Evolutionary conservation across 176 grass and related monocot genomes (phyloP), one percentile per base, ranked within the genome.

Genomic region (Musa troglodytarum): DNA sequence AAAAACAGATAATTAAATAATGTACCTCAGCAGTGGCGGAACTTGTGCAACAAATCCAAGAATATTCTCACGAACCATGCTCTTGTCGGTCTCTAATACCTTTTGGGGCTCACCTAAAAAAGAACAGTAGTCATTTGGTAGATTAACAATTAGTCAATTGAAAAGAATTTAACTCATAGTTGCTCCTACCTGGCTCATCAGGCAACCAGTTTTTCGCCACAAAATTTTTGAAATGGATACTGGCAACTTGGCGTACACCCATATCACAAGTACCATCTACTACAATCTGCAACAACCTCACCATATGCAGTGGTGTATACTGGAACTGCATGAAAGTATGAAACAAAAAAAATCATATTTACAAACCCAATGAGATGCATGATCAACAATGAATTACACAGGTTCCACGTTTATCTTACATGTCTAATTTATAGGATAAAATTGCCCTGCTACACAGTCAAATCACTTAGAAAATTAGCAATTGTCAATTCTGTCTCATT

Each of bases 141-240:
- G 49, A 71, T 62, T 54, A 17, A 10, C 73, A 15, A 81, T 72
- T 16, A 71, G 7, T 75, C 72, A 75, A 70, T 7, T 79, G 49
- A 75, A 74, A 59, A 77, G n/a, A 16, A 7, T 17, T 69, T 23
- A 58, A 77, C 5, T 13, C 56, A 19, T 25, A 74, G 10, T 51
- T 72, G 29, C 50, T 74, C 50, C 69, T 81, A 92, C 87, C 87
- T 52, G 81, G 79, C 63, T 93, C 90, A 69, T 74, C 82, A 69
- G 90, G 88, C 63, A 82, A 97, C 94, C 94, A 97, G 58, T 97
- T 90, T 72, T 93, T 97, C 12, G 94, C 89, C 71, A 97, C 81
- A 79, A 97, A 93, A 53, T 97, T 97, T 74, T 97, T 97, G 74
- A 97, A 97, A 88, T 97, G 94, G 63, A 97, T 93, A 69, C 94